A percentile compares a stretch with the other conserved stretches of the same genome.
Conservation (phyloP, 805 yeast species). For the Kuraishia hungarica region DNA sequence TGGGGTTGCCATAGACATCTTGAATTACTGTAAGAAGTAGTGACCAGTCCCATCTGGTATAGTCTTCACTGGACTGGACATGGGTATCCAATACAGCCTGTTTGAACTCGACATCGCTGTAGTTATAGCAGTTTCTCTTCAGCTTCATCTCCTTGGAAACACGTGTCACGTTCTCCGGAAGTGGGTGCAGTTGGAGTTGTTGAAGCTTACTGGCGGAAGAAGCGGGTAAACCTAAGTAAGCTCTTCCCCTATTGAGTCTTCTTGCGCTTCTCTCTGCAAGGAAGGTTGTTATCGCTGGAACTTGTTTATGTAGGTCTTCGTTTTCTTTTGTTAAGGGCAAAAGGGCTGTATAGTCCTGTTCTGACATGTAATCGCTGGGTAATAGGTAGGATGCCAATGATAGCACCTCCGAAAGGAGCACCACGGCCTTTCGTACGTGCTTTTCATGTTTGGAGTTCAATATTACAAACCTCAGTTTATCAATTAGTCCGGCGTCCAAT, state of each 20-base stretch:
- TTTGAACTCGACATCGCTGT: slow-evolving; percentile 50
- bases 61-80: slow-evolving; percentile 73
- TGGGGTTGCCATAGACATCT: slow-evolving; percentile 74
- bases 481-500: slow-evolving; percentile 46
- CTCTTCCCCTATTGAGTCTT: slow-evolving; percentile 27
- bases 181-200: neutral
- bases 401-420: slow-evolving; percentile 54
- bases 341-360: slow-evolving; percentile 3
- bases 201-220: neutral
- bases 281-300: slow-evolving; percentile 30
- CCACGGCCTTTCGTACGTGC: slow-evolving; percentile 51
- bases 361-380: slow-evolving; percentile 34
- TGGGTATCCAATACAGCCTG: slow-evolving; percentile 57
- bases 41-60: slow-evolving; percentile 83
- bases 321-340: slow-evolving; percentile 1
- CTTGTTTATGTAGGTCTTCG: slow-evolving; percentile 1
- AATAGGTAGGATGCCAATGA: slow-evolving; percentile 44
- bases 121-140: slow-evolving; percentile 26
- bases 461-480: slow-evolving; percentile 31
- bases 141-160: slow-evolving; percentile 19
- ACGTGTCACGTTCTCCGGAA: slow-evolving; percentile 2
- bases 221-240: slow-evolving; percentile 21
- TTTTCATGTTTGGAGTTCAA: slow-evolving; percentile 18
- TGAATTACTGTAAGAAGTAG: slow-evolving; percentile 60
- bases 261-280: slow-evolving; percentile 38